Conservation (phyloP, 441 rosid species). For the Daphne laureola region DNA sequence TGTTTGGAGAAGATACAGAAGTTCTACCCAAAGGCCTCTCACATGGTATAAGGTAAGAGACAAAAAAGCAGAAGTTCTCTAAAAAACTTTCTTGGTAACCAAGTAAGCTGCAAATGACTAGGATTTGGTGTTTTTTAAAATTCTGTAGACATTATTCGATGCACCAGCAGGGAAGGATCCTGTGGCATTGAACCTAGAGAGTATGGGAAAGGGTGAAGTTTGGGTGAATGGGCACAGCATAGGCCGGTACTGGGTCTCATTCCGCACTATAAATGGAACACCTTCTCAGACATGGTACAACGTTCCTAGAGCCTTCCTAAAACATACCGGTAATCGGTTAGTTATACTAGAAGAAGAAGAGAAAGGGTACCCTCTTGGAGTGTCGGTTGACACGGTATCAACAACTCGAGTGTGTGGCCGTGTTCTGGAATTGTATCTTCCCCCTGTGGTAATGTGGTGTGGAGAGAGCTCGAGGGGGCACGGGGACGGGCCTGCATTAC, state of each 20-base stretch:
- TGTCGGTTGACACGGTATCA: conserved; percentile 29
- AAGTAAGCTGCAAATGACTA: not conserved
- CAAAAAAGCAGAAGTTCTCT: too few relatives aligned
- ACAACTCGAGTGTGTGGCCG: conserved; percentile 24
- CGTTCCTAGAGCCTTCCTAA: conserved; percentile 43
- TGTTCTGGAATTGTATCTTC: conserved; percentile 15
- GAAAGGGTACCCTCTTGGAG: conserved; percentile 34
- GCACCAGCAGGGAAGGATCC: conserved; percentile 43
- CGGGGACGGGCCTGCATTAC: conserved; percentile 24
- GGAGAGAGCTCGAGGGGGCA: conserved; percentile 3
- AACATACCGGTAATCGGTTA: conserved; percentile 30
- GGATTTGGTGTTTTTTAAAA: not conserved
- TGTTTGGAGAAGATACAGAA: conserved; percentile 30
- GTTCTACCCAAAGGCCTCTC: conserved; percentile 22
- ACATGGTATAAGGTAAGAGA: conserved; percentile 58
- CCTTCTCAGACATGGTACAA: conserved; percentile 63
- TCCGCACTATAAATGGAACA: conserved; percentile 30
- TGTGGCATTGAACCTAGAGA: conserved; percentile 33
- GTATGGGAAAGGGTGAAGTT: conserved; percentile 61
- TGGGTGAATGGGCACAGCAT: conserved; percentile 55
- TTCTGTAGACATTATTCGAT: conserved; percentile 35
- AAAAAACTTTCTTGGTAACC: not conserved
- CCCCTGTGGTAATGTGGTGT: conserved; percentile 15
- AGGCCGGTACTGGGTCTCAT: conserved; percentile 62
- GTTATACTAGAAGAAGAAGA: conserved; percentile 43